Conservation (phyloP, 2,329 filamentous ascomycete genomes). For the Colletotrichum cereale region DNA sequence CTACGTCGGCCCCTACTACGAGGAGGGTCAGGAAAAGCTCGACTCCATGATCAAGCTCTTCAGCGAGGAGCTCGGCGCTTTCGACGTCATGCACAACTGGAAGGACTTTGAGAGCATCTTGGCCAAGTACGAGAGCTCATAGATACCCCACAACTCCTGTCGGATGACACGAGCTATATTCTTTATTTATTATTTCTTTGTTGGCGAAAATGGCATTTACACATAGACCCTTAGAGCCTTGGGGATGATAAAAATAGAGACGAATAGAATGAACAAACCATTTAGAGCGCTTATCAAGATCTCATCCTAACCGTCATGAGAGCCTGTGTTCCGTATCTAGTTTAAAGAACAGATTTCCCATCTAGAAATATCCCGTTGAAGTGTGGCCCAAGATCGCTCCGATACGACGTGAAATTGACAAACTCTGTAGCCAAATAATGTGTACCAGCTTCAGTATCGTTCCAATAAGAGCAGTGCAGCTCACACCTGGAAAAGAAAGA, state of each 20-base stretch:
- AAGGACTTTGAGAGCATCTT: slow-evolving; percentile 41
- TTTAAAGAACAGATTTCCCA: neutral
- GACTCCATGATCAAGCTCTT: slow-evolving; percentile 39
- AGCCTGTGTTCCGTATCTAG: neutral
- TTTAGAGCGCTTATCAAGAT: neutral
- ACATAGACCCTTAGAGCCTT: neutral
- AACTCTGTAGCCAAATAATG: neutral
- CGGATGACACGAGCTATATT: neutral
- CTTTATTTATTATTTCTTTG: neutral
- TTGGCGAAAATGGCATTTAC: neutral
- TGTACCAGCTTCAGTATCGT: neutral
- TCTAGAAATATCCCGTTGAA: neutral
- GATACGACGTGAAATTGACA: neutral
- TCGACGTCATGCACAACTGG: slow-evolving; percentile 40
- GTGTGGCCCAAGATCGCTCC: neutral
- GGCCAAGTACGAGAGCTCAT: slow-evolving; percentile 40
- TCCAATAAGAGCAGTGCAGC: neutral
- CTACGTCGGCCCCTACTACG: slow-evolving; percentile 84
- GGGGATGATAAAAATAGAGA: neutral
- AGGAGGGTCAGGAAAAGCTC: slow-evolving; percentile 74
- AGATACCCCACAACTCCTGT: slow-evolving; percentile 16
- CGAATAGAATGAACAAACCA: neutral
- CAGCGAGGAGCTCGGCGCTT: slow-evolving; percentile 37
- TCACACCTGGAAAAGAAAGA: neutral
- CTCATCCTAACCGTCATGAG: neutral